Evolutionary conservation across 2,329 filamentous ascomycete species (phyloP), one percentile per base, ranked within the genome.

Genomic region (Fusarium napiforme): DNA sequence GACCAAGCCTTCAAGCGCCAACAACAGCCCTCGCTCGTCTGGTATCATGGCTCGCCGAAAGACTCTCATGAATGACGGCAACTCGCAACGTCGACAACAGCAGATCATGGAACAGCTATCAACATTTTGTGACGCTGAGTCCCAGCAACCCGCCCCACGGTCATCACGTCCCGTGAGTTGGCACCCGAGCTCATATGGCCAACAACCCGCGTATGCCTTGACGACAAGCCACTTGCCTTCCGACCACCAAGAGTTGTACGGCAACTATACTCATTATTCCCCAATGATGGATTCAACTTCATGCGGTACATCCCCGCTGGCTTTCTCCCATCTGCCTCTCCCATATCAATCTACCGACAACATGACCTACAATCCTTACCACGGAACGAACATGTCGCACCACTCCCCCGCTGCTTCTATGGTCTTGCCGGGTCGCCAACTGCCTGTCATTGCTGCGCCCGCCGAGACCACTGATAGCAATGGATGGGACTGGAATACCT

Each of bases 131-230:
- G 69, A 79, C 23, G 60, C 72, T 3, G 75, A 75, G 40, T 69
- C 52, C 42, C 67, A 71, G 36, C 69, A 75, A 64, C 39, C 74
- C 47, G 40, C 39, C 37, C 64, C 71, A 40, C 81, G 82, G 77
- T 81, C 85, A 43, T 82, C 82, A 59, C 88, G 93, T 46, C 92
- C 93, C 10, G 84, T 93, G 50, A 94, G 92, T 84, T 95, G 93
- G 93, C 93, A 95, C 79, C 91, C 92, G 6, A 88, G 88, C 28
- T 88, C 91, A 15, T 85, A 88, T 65, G 81, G 84, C 26, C 81
- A 80, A 49, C 73, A 81, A 64, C 65, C 81, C 36, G 77, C 80
- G 73, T 84, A 86, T 71, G 78, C 82, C 18, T 81, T 85, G 40
- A 80, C 85, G 12, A 78, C 81, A 9, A 77, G 81, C 40, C 78